These are phyloP conservation scores for Pseudozyma sp. DNA, from an alignment of 1,284 basidiomycete species.

Conservation along the genomic window DNA sequence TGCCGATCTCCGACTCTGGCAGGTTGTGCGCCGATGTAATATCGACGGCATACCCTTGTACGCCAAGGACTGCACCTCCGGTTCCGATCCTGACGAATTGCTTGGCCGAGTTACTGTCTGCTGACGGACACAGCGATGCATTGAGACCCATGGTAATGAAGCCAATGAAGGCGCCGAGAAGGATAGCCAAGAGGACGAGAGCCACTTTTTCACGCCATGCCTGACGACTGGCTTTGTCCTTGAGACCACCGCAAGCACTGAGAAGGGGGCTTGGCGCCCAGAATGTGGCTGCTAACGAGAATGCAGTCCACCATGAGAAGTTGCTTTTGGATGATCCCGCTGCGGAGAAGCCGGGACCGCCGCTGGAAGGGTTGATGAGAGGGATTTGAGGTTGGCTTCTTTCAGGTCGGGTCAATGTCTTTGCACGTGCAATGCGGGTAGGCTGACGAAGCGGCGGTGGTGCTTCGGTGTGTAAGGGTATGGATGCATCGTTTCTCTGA, in stretches of 20 bases:
- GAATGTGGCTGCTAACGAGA: conserved; percentile 59
- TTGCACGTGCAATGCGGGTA: conserved; percentile 62
- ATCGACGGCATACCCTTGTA: conserved; percentile 84
- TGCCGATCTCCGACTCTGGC: conserved; percentile 73
- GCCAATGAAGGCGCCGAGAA: conserved; percentile 82
- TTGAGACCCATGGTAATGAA: conserved; percentile 96
- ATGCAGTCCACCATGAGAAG: conserved; percentile 55
- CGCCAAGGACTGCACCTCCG: conserved; percentile 73
- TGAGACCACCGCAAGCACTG: conserved; percentile 69
- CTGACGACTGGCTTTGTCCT: conserved; percentile 57
- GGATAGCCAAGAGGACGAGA: conserved; percentile 58
- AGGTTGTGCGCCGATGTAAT: conserved; percentile 73
- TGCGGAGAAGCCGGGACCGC: conserved; percentile 42
- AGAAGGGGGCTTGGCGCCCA: conserved; percentile 63
- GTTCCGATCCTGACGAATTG: conserved; percentile 47
- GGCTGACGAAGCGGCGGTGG: conserved; percentile 67
- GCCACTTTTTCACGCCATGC: conserved; percentile 68
- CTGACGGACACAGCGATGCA: conserved; percentile 85
- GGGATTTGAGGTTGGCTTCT: conserved; percentile 75
- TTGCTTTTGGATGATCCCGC: conserved; percentile 12
- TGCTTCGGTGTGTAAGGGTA: conserved; percentile 60
- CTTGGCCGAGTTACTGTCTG: conserved; percentile 50
- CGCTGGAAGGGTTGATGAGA: conserved; percentile 78
- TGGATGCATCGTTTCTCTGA: conserved; percentile 50
- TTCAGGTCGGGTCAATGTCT: conserved; percentile 80